Evolutionary conservation across 2,329 filamentous ascomycete species (phyloP).

Genomic region (Neurospora crassa): DNA sequence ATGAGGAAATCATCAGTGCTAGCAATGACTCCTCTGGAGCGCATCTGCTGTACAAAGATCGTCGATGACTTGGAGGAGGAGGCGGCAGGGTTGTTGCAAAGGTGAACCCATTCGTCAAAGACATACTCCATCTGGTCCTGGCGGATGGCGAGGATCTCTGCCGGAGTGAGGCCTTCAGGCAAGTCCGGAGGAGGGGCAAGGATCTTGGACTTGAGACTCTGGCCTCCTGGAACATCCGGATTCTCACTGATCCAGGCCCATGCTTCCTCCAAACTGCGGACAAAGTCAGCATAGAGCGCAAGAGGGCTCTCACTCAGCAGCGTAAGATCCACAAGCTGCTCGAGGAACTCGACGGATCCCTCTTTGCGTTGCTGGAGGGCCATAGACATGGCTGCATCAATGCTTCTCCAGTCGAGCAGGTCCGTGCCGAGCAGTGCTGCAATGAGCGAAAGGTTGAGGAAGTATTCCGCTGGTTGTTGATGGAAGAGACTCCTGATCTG

Average conservation of each 20-base stretch:
- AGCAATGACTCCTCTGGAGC: slow-evolving; percentile 62
- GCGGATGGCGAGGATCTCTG: slow-evolving; percentile 48
- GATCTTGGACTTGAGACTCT: slow-evolving; percentile 60
- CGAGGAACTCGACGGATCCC: slow-evolving; percentile 69
- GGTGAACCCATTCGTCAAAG: slow-evolving; percentile 88
- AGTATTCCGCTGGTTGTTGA: slow-evolving; percentile 43
- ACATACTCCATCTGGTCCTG: slow-evolving; percentile 87
- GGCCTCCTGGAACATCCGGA: slow-evolving; percentile 50
- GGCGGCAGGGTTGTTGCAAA: slow-evolving; percentile 68
- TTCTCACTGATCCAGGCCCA: slow-evolving; percentile 75
- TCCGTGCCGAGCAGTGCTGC: slow-evolving; percentile 49
- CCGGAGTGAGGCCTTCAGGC: slow-evolving; percentile 37
- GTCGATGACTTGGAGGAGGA: slow-evolving; percentile 56
- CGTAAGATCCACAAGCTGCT: slow-evolving; percentile 67
- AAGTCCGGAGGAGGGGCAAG: slow-evolving; percentile 31
- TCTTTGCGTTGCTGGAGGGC: slow-evolving; percentile 62
- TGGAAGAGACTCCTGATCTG: slow-evolving; percentile 47
- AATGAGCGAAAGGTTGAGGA: slow-evolving; percentile 49
- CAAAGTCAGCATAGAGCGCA: slow-evolving; percentile 77
- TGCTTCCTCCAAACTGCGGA: slow-evolving; percentile 69
- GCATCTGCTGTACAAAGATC: slow-evolving; percentile 78
- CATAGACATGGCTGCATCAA: slow-evolving; percentile 65
- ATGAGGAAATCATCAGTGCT: slow-evolving; percentile 66
- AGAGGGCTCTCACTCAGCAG: slow-evolving; percentile 69
- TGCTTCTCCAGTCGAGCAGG: slow-evolving; percentile 51